Conservation (phyloP, 306 rosid species). For the Sophora flavescens region DNA sequence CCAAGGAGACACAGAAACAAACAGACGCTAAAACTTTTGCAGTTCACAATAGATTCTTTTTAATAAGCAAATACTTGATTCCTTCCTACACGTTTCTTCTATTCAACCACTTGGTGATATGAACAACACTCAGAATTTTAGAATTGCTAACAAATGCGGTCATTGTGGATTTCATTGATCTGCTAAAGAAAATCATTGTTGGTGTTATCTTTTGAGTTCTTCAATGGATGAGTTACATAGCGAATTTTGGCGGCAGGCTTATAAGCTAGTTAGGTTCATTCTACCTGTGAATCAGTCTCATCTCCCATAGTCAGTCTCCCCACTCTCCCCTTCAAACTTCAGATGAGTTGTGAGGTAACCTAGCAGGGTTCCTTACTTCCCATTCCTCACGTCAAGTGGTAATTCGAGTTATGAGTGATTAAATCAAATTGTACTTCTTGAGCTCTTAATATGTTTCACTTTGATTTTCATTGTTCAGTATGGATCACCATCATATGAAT, state of each 20-base stretch:
- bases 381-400: constrained; percentile 22
- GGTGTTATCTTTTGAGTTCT: no score
- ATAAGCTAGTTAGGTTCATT: constrained; percentile 4
- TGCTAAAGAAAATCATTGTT: not conserved
- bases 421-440: constrained; percentile 7
- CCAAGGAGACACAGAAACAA: no score
- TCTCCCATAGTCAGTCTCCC: not conserved
- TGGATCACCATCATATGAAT: constrained; percentile 22
- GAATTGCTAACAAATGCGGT: not conserved
- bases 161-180: not conserved
- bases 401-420: constrained; percentile 15
- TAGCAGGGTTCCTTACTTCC: constrained; percentile 2
- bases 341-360: constrained; percentile 4
- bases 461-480: constrained; percentile 17
- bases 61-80: constrained; percentile 2
- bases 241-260: constrained; percentile 25
- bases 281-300: not conserved
- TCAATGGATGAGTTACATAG: not conserved
- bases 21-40: not conserved
- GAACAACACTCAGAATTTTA: not conserved
- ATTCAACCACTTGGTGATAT: constrained; percentile 21
- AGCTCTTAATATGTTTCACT: constrained; percentile 21
- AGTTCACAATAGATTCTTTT: not conserved
- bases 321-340: constrained; percentile 2
- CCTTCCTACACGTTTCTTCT: not conserved